Evolutionary conservation across 1,139 yeast species (phyloP), one percentile per base, ranked within the genome.

Genomic region (Hanseniaspora uvarum): DNA sequence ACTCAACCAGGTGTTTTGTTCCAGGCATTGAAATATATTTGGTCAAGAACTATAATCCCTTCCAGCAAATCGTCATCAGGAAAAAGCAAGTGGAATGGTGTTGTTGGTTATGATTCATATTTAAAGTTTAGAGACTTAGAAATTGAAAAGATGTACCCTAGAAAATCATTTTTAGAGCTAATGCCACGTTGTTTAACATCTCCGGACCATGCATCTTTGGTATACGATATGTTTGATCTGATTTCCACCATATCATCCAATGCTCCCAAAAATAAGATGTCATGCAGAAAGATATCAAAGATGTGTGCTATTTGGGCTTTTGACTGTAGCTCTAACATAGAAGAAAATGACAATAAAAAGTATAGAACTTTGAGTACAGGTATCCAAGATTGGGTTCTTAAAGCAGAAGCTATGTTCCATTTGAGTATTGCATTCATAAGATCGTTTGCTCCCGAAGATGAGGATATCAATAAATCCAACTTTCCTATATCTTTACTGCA

Each of bases 241-340:
- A 70, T 88, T 53, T 84, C 87, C 11, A 77, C 87, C n/a, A 69
- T 88, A 43, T 81, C 94, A 0, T 79, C 94, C n/a, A 84, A 86
- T 66, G 81, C 94, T 3, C 83, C 81, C 59, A 79, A 81, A 53
- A 87, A 87, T 63, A 81, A 83, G 61, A 70, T 88, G 70, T 79
- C 86, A 61, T 94, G 94, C 0, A 74, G 89, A 47, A 87, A 86
- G 63, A 75, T 88, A 21, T 77, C 94, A 18, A 81, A 85, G 61
- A 76, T 88, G 80, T 83, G 94, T 36, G 89, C 92, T 23, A 70
- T 86, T 37, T 88, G 96, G 96, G 96, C 95, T 0, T 88, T 88
- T 63, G 79, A 51, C 5, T 54, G 56, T 18, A 21, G 19, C 10
- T 59, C 19, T 39, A 58, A 36, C 60, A 12, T 59, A 31, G 63